A percentile compares a stretch with the other conserved stretches of the same genome.
phyloP scores from a whole-genome alignment of 495 filamentous ascomycete genomes.

The Annulohypoxylon stygium region DNA sequence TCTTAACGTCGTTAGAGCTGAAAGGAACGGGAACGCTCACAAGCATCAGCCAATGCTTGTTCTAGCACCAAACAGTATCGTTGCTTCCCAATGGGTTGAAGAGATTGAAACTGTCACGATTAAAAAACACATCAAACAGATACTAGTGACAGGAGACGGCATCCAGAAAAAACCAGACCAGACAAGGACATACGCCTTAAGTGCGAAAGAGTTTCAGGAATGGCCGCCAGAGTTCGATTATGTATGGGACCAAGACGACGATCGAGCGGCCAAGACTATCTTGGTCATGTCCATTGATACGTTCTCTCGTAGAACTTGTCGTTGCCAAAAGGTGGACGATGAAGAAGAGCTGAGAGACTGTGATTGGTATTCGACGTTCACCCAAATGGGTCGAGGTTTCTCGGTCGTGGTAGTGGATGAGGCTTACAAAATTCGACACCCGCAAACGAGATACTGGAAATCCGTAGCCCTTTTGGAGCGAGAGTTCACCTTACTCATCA shows the following conservation, averaged over 20 bases:
- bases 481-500: constrained; percentile 46
- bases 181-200: constrained; percentile 11
- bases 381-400: constrained; percentile 31
- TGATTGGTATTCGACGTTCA: constrained; percentile 41
- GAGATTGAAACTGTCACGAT: constrained; percentile 29
- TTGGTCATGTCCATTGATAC: constrained; percentile 45
- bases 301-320: constrained; percentile 45
- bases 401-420: constrained; percentile 50
- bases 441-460: constrained; percentile 31
- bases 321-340: neutral
- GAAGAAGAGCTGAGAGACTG: neutral
- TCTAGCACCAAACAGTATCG: constrained; percentile 40
- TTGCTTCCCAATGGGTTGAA: constrained; percentile 46
- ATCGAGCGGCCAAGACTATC: constrained; percentile 18
- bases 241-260: constrained; percentile 41
- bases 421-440: constrained; percentile 46
- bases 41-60: constrained; percentile 43
- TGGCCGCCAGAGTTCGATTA: constrained; percentile 36
- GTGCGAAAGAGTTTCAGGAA: constrained; percentile 6
- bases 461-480: constrained; percentile 43
- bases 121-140: constrained; percentile 20
- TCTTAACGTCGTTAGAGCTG: constrained; percentile 23
- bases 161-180: neutral
- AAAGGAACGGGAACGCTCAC: neutral
- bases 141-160: constrained; percentile 40